Conservation (phyloP, 768 basidiomycete species). For the Rickenella mellea region DNA sequence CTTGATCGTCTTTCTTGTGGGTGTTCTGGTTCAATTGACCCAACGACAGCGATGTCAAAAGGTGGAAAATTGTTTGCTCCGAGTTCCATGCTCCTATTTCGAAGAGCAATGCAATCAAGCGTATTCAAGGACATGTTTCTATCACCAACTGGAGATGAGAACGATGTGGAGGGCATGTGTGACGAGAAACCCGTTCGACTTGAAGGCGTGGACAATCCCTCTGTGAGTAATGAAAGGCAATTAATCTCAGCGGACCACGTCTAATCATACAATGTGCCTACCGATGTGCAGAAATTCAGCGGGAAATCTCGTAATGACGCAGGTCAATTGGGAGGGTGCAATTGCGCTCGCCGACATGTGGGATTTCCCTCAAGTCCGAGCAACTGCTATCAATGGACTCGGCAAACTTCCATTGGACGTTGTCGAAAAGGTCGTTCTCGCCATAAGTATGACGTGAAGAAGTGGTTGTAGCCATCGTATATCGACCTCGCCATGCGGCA, state of each 20-base stretch:
- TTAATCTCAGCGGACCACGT: too few relatives aligned
- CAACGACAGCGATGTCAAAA: too few relatives aligned
- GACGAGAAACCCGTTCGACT: conserved; percentile 21
- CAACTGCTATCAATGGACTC: conserved; percentile 2
- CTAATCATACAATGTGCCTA: too few relatives aligned
- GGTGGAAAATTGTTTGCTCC: too few relatives aligned
- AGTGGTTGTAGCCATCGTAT: conserved; percentile 2
- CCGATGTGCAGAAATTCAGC: too few relatives aligned
- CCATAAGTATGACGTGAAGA: conserved; percentile 4
- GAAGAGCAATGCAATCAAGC: too few relatives aligned
- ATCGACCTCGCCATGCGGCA: conserved; percentile 1
- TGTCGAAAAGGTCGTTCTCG: conserved; percentile 1
- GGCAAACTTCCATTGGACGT: background rate
- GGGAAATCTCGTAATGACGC: too few relatives aligned
- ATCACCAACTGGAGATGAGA: conserved; percentile 15
- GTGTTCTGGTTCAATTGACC: too few relatives aligned
- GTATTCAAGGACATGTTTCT: conserved; percentile 26
- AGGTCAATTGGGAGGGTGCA: conserved; percentile 12
- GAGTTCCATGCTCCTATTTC: too few relatives aligned
- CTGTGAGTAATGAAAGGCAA: too few relatives aligned
- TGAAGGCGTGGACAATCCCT: conserved; percentile 17
- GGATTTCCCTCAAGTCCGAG: conserved; percentile 11
- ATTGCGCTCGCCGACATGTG: conserved; percentile 11
- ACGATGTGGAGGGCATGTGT: conserved; percentile 16
- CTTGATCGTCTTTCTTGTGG: too few relatives aligned